Conservation (phyloP, 2,329 filamentous ascomycete genomes). For the Nemania abortiva region DNA sequence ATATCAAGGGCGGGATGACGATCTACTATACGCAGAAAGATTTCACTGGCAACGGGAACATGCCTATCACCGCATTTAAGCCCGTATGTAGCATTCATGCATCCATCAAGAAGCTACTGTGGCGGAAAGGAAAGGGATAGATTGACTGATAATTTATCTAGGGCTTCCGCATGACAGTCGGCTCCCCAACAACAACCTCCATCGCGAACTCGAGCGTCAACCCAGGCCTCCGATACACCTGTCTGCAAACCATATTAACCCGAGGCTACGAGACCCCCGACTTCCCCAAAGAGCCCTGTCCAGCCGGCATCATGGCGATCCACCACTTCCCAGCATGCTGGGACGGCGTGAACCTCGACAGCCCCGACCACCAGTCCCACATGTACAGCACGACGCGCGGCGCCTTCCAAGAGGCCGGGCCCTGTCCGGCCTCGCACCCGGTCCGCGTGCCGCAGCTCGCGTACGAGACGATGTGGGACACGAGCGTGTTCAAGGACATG, state of each 20-base stretch:
- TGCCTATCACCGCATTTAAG: conserved; percentile 60
- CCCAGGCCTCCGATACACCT: conserved; percentile 51
- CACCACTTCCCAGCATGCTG: conserved; percentile 59
- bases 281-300: conserved; percentile 55
- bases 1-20: conserved; percentile 52
- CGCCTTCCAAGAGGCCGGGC: conserved; percentile 45
- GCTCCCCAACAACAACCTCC: conserved; percentile 49
- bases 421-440: conserved; percentile 57
- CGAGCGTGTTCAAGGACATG: conserved; percentile 54
- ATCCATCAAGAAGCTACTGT: not conserved
- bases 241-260: conserved; percentile 55
- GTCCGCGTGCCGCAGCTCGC: conserved; percentile 58
- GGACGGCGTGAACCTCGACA: conserved; percentile 59
- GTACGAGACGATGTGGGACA: conserved; percentile 62
- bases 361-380: conserved; percentile 40
- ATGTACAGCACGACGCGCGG: conserved; percentile 48
- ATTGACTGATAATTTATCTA: conserved; percentile 29
- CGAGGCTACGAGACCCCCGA: conserved; percentile 56
- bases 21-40: conserved; percentile 51
- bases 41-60: conserved; percentile 47
- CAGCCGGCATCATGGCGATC: conserved; percentile 58
- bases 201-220: conserved; percentile 51
- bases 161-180: conserved; percentile 61
- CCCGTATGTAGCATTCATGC: conserved; percentile 47
- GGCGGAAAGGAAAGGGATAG: not conserved